Evolutionary conservation across 169 alveolate species (phyloP).

Genomic region (Plasmodium vivax): DNA sequence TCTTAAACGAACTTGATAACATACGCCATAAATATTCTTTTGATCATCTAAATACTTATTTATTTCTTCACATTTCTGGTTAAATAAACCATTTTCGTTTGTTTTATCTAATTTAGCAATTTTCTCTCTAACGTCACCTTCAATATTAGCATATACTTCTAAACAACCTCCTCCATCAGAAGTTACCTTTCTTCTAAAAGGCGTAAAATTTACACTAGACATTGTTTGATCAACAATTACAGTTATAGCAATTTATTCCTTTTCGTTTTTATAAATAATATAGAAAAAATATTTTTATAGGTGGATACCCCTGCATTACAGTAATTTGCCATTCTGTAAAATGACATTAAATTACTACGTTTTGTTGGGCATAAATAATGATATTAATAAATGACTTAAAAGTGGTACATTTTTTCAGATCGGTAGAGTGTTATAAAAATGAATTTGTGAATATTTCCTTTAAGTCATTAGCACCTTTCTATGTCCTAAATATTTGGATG

Average conservation of each 20-base stretch:
- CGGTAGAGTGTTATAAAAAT: background rate
- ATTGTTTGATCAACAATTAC: background rate
- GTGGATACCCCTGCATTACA: background rate
- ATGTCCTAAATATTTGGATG: background rate
- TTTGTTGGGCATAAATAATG: background rate
- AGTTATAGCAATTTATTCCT: background rate
- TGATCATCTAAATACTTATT: too few relatives aligned
- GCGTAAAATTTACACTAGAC: background rate
- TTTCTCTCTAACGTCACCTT: too few relatives aligned
- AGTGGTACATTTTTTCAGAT: background rate
- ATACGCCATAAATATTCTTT: too few relatives aligned
- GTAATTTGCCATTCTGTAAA: background rate
- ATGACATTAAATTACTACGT: background rate
- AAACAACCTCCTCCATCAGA: too few relatives aligned
- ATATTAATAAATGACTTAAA: too few relatives aligned
- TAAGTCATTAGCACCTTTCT: background rate
- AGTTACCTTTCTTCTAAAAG: too few relatives aligned
- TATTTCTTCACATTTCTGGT: too few relatives aligned
- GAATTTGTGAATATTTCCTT: background rate
- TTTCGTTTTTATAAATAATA: background rate
- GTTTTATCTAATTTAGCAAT: too few relatives aligned
- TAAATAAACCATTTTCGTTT: too few relatives aligned
- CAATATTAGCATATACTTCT: too few relatives aligned
- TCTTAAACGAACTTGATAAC: too few relatives aligned
- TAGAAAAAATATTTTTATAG: background rate